Conservation (phyloP, 352 stramenopile species). For the Globisporangium camurandrum region DNA sequence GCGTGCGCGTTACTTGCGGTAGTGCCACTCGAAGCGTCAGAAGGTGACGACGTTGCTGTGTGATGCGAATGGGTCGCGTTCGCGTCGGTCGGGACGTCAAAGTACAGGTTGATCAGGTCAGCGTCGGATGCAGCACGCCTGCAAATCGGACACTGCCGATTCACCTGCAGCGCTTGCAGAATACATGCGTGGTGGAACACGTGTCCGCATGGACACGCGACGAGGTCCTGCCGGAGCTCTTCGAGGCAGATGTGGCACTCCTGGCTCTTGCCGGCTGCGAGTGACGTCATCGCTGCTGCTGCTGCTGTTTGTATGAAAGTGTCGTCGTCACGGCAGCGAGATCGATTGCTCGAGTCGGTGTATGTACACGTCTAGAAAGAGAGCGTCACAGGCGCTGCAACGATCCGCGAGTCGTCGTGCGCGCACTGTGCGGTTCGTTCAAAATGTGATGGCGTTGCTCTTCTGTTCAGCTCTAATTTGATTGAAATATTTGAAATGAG, state of each 20-base stretch:
- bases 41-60: background rate
- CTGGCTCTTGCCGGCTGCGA: conserved; percentile 25
- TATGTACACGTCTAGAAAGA: too few species aligned
- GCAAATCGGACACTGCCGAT: conserved; percentile 68
- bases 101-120: conserved; percentile 58
- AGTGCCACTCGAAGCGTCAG: background rate
- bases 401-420: too few species aligned
- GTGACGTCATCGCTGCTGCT: background rate
- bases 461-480: too few species aligned
- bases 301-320: background rate
- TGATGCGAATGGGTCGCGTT: background rate
- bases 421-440: too few species aligned
- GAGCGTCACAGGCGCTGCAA: too few species aligned
- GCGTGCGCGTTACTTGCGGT: conserved; percentile 15
- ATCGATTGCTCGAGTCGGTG: too few species aligned
- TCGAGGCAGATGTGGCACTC: conserved; percentile 83
- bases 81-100: conserved; percentile 36
- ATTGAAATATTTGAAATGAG: too few species aligned
- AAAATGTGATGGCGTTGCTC: too few species aligned
- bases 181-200: conserved; percentile 70
- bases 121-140: conserved; percentile 28
- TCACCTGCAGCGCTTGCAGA: conserved; percentile 64
- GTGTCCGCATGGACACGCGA: conserved; percentile 56
- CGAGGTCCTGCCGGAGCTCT: conserved; percentile 54
- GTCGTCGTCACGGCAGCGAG: too few species aligned